Evolutionary conservation across 2,329 filamentous ascomycete genomes (phyloP).

Genomic region (Myriangium duriaei): DNA sequence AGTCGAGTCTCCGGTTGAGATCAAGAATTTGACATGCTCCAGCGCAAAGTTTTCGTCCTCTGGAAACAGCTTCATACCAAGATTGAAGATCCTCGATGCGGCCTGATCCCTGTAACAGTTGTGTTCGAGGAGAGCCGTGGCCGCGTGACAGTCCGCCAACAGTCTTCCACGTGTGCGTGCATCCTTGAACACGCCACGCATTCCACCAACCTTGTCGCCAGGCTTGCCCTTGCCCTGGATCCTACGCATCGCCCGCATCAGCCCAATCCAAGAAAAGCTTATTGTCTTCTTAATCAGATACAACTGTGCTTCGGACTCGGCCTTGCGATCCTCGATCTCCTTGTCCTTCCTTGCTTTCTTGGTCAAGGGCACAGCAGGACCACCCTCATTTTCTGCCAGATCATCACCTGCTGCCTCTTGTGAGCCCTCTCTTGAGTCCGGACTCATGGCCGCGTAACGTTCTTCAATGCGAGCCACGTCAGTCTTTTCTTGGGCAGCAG

Average conservation of each 20-base stretch:
- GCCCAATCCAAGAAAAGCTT: slow-evolving; percentile 86
- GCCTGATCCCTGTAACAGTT: slow-evolving; percentile 91
- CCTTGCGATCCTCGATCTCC: slow-evolving; percentile 46
- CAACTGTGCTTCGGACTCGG: slow-evolving; percentile 59
- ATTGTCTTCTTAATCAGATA: slow-evolving; percentile 71
- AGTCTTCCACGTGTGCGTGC: slow-evolving; percentile 77
- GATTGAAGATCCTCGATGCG: slow-evolving; percentile 90
- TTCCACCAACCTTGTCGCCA: slow-evolving; percentile 48
- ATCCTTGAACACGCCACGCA: slow-evolving; percentile 79
- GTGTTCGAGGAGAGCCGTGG: slow-evolving; percentile 84
- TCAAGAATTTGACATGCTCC: slow-evolving; percentile 89
- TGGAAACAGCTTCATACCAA: slow-evolving; percentile 83
- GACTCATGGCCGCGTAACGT: slow-evolving; percentile 35
- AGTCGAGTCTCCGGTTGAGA: slow-evolving; percentile 82
- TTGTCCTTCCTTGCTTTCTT: slow-evolving; percentile 39
- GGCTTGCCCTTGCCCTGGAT: slow-evolving; percentile 67
- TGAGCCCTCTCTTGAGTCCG: slow-evolving; percentile 23
- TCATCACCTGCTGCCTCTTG: slow-evolving; percentile 32
- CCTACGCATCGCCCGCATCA: slow-evolving; percentile 87
- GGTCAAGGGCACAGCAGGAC: slow-evolving; percentile 32
- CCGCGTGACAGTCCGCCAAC: slow-evolving; percentile 89
- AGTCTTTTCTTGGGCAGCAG: slow-evolving; percentile 52
- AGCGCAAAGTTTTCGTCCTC: slow-evolving; percentile 88
- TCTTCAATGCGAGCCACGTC: slow-evolving; percentile 44
- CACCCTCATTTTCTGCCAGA: slow-evolving; percentile 42